Evolutionary conservation across 2,329 filamentous ascomycete genomes (phyloP), one percentile per base, ranked within the genome.

Genomic region (Dothideomycetidae sp.): DNA sequence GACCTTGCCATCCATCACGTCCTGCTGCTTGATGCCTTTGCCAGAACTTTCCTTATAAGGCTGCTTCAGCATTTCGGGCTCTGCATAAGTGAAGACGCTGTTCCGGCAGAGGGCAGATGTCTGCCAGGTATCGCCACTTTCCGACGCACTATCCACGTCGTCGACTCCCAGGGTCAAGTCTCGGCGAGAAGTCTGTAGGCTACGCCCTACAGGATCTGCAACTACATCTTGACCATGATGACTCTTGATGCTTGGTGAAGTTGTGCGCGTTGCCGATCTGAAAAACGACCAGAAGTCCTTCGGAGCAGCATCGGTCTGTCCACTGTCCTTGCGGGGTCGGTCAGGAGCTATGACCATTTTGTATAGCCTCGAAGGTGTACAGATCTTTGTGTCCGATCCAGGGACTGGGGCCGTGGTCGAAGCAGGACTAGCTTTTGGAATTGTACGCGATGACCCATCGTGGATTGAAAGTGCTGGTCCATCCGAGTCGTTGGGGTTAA

Each of bases 1-100:
- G 13, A 36, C 17, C 12, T 29, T 10, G 17, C 13, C 5, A 28
- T 29, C 21, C 17, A 21, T n/a, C n/a, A 9, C 33, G n/a, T 23
- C 18, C 13, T 12, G 12, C 17, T 10, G 13, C n/a, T n/a, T 14
- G 14, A 30, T 17, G 23, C 26, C 34, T 9, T 37, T 23, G 4
- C 23, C 21, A 3, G 10, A 11, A 14, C 16, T 14, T n/a, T 30
- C 19, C 5, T 17, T 16, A 3, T 23, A 14, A 5, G 10, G 15
- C 31, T 14, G 15, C 17, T 19, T 54, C 36, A 61, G 42, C 30
- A 53, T 46, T 15, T 46, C 44, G 9, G 50, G 46, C 2, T 42
- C 34, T 11, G 46, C 47, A 37, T 49, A 54, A 21, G 36, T 46
- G 5, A 53, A 41, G 7, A 42, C 37, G 38, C 48, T 49, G 9